These are phyloP conservation scores for Tetradesmus obliquus DNA, from an alignment of 139 green algal species.

Conservation along the genomic window DNA sequence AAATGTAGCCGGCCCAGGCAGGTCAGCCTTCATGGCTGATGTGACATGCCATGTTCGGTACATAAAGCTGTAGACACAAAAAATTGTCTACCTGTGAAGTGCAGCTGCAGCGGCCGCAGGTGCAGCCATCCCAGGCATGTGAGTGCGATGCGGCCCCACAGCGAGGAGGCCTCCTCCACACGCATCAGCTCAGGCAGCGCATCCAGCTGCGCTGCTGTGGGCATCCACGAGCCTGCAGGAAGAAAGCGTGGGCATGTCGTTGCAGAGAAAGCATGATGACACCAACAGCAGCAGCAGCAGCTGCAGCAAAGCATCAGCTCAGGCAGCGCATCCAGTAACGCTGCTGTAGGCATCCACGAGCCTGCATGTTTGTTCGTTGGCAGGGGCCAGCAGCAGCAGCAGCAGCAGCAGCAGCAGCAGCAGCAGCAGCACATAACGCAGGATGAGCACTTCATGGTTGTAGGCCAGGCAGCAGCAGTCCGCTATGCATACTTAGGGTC, in stretches of 20 bases:
- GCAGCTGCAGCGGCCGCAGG: conserved; percentile 38
- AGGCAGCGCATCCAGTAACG: conserved; percentile 30
- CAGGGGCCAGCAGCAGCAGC: too few species aligned
- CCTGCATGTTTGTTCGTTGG: too few species aligned
- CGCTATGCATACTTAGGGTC: too few species aligned
- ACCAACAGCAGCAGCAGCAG: neutral
- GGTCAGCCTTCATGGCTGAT: neutral
- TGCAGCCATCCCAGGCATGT: conserved; percentile 27
- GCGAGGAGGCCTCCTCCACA: conserved; percentile 35
- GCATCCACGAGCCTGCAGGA: neutral
- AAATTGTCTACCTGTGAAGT: conserved; percentile 9
- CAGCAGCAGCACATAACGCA: too few species aligned
- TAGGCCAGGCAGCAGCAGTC: too few species aligned
- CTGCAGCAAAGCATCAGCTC: conserved; percentile 6
- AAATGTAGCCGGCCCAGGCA: too few species aligned
- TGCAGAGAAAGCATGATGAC: neutral
- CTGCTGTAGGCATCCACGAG: neutral
- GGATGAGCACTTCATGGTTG: too few species aligned
- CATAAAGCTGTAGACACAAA: too few species aligned
- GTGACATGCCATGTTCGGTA: too few species aligned
- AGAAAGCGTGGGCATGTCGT: neutral
- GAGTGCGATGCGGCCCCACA: neutral
- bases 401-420: too few species aligned
- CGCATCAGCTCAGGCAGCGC: conserved; percentile 27
- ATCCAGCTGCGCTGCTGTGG: conserved; percentile 36